phyloP scores from a whole-genome alignment of 2,329 filamentous ascomycete genomes.

The Whalleya microplaca region DNA sequence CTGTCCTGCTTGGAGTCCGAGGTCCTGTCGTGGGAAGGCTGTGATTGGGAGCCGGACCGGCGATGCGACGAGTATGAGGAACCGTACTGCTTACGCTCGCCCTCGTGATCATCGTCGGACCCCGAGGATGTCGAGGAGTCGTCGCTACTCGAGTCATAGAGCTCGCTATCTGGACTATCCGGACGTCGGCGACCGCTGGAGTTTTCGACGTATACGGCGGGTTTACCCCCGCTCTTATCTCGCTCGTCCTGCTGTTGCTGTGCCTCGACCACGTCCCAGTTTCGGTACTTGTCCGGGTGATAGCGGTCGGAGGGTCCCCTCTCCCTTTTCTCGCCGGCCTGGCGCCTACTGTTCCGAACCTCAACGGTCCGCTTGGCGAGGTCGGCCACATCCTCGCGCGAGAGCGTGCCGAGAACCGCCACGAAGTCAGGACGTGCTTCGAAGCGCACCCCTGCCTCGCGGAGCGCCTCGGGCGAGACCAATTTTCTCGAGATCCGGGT shows the following conservation, averaged over 20 bases:
- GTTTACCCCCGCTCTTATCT: slow-evolving; percentile 9
- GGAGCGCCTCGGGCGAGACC: slow-evolving; percentile 61
- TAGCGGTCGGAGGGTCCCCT: slow-evolving; percentile 33
- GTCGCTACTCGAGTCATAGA: slow-evolving; percentile 36
- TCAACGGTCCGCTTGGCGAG: slow-evolving; percentile 55
- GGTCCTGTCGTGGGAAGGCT: slow-evolving; percentile 12
- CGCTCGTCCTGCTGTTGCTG: slow-evolving; percentile 2
- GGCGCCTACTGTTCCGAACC: slow-evolving; percentile 39
- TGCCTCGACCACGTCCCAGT: slow-evolving; percentile 35
- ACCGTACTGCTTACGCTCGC: not conserved
- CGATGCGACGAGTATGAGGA: slow-evolving; percentile 29
- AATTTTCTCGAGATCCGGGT: slow-evolving; percentile 59
- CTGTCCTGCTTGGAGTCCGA: slow-evolving; percentile 18
- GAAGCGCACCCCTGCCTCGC: slow-evolving; percentile 59
- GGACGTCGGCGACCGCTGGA: slow-evolving; percentile 20
- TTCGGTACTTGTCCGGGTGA: slow-evolving; percentile 38
- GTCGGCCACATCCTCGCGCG: slow-evolving; percentile 54
- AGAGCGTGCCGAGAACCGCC: slow-evolving; percentile 60
- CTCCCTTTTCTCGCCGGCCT: slow-evolving; percentile 14
- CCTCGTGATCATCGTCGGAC: slow-evolving; percentile 10
- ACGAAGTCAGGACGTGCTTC: slow-evolving; percentile 65
- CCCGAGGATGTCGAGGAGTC: slow-evolving; percentile 10
- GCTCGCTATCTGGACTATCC: slow-evolving; percentile 31
- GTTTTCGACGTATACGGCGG: slow-evolving; percentile 29
- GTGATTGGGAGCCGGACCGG: slow-evolving; percentile 12